A percentile compares a stretch with the other conserved stretches of the same genome.
These are phyloP conservation scores for Lactarius tabidus DNA, from an alignment of 768 basidiomycete genomes.

Conservation along the genomic window DNA sequence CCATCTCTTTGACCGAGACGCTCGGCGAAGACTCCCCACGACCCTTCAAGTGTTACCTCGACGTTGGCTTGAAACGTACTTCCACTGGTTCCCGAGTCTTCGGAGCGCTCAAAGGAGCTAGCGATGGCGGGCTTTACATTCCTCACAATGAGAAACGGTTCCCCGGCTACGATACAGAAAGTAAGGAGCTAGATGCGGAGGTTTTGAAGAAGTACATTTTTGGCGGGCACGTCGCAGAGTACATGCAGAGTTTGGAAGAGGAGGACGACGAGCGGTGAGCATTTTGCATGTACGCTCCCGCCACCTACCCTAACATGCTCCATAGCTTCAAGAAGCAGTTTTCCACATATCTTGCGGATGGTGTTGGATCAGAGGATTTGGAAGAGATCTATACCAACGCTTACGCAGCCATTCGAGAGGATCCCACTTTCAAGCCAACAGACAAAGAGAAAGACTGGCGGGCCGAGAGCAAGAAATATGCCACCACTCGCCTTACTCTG, in stretches of 20 bases:
- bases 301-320: constrained; percentile 17
- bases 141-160: constrained; percentile 98
- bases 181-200: constrained; percentile 91
- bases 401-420: constrained; percentile 93
- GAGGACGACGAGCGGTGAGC: constrained; percentile 94
- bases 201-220: constrained; percentile 96
- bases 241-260: constrained; percentile 99
- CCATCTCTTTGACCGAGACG: constrained; percentile 74
- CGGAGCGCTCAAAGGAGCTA: constrained; percentile 97
- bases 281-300: neutral
- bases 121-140: constrained; percentile 95
- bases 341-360: constrained; percentile 91
- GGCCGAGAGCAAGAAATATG: constrained; percentile 72
- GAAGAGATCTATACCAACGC: constrained; percentile 94
- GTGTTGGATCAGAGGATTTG: constrained; percentile 91
- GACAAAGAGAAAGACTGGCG: constrained; percentile 93
- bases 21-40: constrained; percentile 90
- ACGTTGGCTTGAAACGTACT: constrained; percentile 96
- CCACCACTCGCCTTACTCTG: constrained; percentile 60
- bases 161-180: constrained; percentile 94
- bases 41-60: constrained; percentile 99
- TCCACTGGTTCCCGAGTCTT: constrained; percentile 97
- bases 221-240: constrained; percentile 97
- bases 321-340: constrained; percentile 96
- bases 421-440: constrained; percentile 84